Evolutionary conservation across 768 basidiomycete species (phyloP).

Genomic region (Pholiota molesta): DNA sequence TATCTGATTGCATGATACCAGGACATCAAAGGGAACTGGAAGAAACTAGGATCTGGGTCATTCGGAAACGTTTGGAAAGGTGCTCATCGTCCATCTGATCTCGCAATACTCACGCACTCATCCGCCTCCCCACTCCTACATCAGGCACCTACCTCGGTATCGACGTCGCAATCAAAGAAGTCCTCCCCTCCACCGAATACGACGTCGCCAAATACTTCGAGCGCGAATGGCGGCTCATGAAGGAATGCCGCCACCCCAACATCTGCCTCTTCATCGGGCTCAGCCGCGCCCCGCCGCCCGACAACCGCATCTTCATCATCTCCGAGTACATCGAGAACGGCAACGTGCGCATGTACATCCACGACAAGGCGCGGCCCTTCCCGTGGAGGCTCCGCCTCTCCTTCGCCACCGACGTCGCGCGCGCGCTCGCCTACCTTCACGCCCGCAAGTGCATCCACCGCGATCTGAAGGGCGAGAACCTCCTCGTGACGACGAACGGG

Average conservation of each 20-base stretch:
- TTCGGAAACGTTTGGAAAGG: conserved; percentile 94
- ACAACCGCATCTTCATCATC: conserved; percentile 89
- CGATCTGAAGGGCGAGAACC: conserved; percentile 97
- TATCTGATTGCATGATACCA: conserved; percentile 28
- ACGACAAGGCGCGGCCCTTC: conserved; percentile 79
- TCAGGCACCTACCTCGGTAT: conserved; percentile 87
- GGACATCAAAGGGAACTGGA: conserved; percentile 90
- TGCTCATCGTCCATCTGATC: conserved; percentile 24
- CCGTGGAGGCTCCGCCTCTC: conserved; percentile 94
- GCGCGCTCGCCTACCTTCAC: conserved; percentile 96
- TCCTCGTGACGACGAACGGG: conserved; percentile 93
- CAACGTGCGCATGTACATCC: conserved; percentile 90
- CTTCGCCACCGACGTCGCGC: conserved; percentile 92
- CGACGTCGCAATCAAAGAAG: conserved; percentile 96
- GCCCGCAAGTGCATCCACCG: conserved; percentile 88
- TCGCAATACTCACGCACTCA: conserved; percentile 5
- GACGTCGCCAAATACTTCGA: conserved; percentile 98
- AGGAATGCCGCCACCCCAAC: conserved; percentile 91
- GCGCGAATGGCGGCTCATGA: conserved; percentile 98
- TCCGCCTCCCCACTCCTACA: conserved; percentile 64
- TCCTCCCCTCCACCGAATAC: conserved; percentile 88
- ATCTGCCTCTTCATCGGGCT: conserved; percentile 94
- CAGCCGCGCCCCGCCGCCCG: conserved; percentile 74
- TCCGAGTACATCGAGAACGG: conserved; percentile 94
- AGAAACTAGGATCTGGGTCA: conserved; percentile 88